These are phyloP conservation scores for Paecilomyces formosus DNA, from an alignment of 2,329 filamentous ascomycete species.

Conservation along the genomic window DNA sequence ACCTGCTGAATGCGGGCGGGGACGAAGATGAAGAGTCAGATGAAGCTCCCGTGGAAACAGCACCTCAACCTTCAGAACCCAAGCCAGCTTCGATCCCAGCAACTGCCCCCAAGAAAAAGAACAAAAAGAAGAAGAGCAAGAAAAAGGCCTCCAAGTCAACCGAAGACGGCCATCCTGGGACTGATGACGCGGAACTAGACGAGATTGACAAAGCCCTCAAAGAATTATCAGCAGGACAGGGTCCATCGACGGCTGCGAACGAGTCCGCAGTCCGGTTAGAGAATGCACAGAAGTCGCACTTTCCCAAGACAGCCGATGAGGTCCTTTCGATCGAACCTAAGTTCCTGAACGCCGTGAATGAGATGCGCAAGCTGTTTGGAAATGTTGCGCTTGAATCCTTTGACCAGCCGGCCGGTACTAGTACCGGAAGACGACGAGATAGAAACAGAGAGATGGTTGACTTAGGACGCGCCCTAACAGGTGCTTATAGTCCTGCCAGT, in stretches of 20 bases:
- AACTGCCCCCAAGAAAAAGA: slow-evolving; percentile 48
- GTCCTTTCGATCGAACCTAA: slow-evolving; percentile 59
- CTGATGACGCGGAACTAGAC: slow-evolving; percentile 40
- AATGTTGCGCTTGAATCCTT: slow-evolving; percentile 54
- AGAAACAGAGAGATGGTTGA: slow-evolving; percentile 42
- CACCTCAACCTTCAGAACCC: slow-evolving; percentile 11
- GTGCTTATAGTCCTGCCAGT: slow-evolving; percentile 46
- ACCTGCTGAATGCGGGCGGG: slow-evolving; percentile 43
- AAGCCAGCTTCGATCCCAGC: slow-evolving; percentile 12
- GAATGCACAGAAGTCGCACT: slow-evolving; percentile 24
- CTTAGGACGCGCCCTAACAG: slow-evolving; percentile 49
- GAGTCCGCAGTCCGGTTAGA: slow-evolving; percentile 24
- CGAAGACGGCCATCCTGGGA: slow-evolving; percentile 8
- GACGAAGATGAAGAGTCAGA: slow-evolving; percentile 30
- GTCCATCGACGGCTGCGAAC: slow-evolving; percentile 9
- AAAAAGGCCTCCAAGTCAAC: slow-evolving; percentile 21
- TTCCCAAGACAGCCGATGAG: slow-evolving; percentile 37
- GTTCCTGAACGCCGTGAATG: slow-evolving; percentile 77
- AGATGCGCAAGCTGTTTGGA: slow-evolving; percentile 76
- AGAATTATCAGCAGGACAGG: slow-evolving; percentile 45
- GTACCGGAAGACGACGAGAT: slow-evolving; percentile 47
- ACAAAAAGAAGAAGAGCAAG: slow-evolving; percentile 47
- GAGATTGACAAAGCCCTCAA: slow-evolving; percentile 61
- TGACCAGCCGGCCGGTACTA: slow-evolving; percentile 42
- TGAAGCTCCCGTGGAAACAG: slow-evolving; percentile 10